Base-by-base conservation (phyloP, 768 basidiomycete genomes). In the Rhizopogon vinicolor region DNA sequence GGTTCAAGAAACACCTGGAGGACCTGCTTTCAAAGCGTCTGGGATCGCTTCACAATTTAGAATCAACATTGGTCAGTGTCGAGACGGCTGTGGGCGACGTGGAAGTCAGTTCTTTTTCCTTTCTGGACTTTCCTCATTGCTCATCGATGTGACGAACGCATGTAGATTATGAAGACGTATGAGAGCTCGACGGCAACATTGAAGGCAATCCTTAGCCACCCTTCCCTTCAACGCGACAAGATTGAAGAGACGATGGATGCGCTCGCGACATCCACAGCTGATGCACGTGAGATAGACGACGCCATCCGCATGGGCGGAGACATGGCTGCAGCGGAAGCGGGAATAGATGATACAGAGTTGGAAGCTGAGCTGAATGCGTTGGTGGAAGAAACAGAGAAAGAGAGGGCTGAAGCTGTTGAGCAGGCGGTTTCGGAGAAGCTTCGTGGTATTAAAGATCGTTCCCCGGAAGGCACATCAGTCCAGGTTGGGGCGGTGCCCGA, bases 51-150 rank as follows among this genome's bases (percentile, higher is more conserved):
- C 81, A 84, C 54, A 89, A 84, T 39, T 74, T 98, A 7, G 85
- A 89, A 60, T 75, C 82, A 12, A 93, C 93, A 0, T 68, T 97
- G 39, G 73, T 91, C 44, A 80, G 83, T 44, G 91, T 98, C 5
- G 93, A 98, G 71, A 81, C 85, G 3, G 91, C 94, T n/a, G 90
- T 90, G 29, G 87, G 87, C 3, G 90, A 98, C 68, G 78, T 94
- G 10, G 87, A 93, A 77, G 94, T 94, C 65, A 42, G 74, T 65
- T 6, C 8, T 8, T 33, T 33, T 13, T 28, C 18, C n/a, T 55
- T 43, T 19, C 40, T 53, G 52, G 52, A 42, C 43, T 41, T n/a
- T 12, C 50, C 39, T 18, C 40, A 29, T 7, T 3, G 45, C 2
- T 33, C 50, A 50, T 54, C 58, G 25, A 52, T 28, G 1, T 58